A percentile compares a stretch with the other conserved stretches of the same genome.
These are phyloP conservation scores for Arachnomyces sp. DNA, from an alignment of 2,329 filamentous ascomycete genomes.

Conservation along the genomic window DNA sequence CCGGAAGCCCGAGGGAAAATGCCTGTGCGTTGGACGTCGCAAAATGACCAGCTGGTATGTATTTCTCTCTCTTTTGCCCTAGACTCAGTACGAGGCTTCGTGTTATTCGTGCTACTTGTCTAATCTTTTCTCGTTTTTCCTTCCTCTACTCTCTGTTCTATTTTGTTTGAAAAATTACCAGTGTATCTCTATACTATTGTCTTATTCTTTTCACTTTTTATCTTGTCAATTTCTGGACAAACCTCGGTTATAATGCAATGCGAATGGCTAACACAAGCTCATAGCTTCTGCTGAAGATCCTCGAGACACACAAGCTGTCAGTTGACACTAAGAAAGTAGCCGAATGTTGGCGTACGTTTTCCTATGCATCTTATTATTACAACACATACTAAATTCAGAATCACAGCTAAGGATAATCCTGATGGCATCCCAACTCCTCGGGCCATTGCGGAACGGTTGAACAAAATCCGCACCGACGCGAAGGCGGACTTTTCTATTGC, in stretches of 20 bases:
- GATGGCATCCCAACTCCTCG: constrained; percentile 28
- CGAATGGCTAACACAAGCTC: not conserved
- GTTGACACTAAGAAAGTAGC: constrained; percentile 29
- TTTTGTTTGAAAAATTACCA: not conserved
- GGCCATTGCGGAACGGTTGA: constrained; percentile 32
- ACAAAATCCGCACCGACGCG: constrained; percentile 22
- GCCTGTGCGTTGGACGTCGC: constrained; percentile 31
- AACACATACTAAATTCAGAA: not conserved
- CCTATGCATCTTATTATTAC: not conserved
- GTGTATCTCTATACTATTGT: not conserved
- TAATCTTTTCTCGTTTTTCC: no score
- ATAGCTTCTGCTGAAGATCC: constrained; percentile 34
- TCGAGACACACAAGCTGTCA: constrained; percentile 31
- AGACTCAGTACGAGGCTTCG: no score
- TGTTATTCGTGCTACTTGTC: no score
- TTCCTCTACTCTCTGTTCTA: no score
- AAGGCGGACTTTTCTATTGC: constrained; percentile 16
- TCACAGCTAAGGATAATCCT: constrained; percentile 11
- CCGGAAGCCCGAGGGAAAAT: constrained; percentile 17
- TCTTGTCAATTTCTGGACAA: not conserved
- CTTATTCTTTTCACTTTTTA: constrained; percentile 1
- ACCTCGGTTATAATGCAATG: not conserved
- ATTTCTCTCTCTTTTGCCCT: not conserved
- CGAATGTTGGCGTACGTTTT: constrained; percentile 32
- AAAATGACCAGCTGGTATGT: constrained; percentile 30